A percentile compares a stretch with the other conserved stretches of the same genome.
Conservation (phyloP, 2,329 filamentous ascomycete species). For the Remersonia thermophila region DNA sequence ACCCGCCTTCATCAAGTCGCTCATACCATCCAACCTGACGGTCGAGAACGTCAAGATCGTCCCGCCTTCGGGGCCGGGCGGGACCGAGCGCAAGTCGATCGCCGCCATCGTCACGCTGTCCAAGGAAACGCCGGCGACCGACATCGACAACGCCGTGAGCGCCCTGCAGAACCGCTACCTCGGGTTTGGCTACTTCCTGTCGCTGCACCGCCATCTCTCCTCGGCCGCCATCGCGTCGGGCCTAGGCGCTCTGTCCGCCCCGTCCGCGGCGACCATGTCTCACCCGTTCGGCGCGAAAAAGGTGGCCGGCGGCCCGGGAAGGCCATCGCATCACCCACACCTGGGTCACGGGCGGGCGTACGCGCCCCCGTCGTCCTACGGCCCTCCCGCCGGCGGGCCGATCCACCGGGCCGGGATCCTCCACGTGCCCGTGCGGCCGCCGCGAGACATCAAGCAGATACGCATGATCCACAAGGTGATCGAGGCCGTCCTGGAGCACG, state of each 20-base stretch:
- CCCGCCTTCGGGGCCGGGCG: constrained; percentile 37
- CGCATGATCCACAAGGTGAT: constrained; percentile 80
- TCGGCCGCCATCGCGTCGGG: constrained; percentile 50
- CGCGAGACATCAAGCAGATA: constrained; percentile 65
- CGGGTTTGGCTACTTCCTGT: constrained; percentile 72
- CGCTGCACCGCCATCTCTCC: constrained; percentile 69
- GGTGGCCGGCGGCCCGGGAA: constrained; percentile 32
- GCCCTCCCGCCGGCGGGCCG: constrained; percentile 26
- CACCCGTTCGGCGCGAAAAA: constrained; percentile 70
- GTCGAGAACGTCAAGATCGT: constrained; percentile 66
- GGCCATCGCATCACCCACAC: constrained; percentile 24
- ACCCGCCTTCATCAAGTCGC: constrained; percentile 44
- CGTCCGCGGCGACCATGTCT: constrained; percentile 32
- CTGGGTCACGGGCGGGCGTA: constrained; percentile 47
- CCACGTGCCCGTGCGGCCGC: constrained; percentile 62
- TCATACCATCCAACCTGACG: constrained; percentile 46
- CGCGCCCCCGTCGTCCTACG: constrained; percentile 64
- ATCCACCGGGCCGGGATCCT: constrained; percentile 36
- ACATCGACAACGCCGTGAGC: constrained; percentile 72
- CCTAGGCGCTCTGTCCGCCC: constrained; percentile 28
- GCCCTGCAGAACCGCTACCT: constrained; percentile 72
- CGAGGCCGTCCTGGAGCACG: constrained; percentile 66
- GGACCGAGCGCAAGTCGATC: constrained; percentile 55
- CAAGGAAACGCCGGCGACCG: constrained; percentile 66
- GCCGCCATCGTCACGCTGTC: constrained; percentile 72